phyloP scores from a whole-genome alignment of 1,139 yeast genomes.

The Taiozyma sp. region DNA sequence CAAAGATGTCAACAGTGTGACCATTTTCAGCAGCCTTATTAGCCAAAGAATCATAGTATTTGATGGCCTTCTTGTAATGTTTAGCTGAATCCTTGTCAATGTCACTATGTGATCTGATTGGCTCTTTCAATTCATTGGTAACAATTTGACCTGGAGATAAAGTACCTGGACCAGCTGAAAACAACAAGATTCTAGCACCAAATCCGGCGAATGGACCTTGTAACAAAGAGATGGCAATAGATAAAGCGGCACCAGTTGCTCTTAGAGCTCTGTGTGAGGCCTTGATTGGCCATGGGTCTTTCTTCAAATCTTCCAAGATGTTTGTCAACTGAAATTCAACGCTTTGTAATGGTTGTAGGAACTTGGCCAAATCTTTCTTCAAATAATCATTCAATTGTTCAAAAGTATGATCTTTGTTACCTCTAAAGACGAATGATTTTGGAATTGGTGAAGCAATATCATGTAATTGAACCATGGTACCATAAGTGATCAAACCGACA shows the following conservation, averaged over 20 bases:
- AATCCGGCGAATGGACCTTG: constrained; percentile 86
- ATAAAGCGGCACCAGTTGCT: constrained; percentile 90
- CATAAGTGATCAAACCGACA: constrained; percentile 88
- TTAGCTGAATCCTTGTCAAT: constrained; percentile 87
- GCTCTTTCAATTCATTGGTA: constrained; percentile 87
- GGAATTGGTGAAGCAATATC: constrained; percentile 77
- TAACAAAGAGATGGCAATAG: constrained; percentile 76
- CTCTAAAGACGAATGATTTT: constrained; percentile 86
- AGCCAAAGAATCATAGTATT: constrained; percentile 78
- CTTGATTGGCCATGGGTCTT: constrained; percentile 92
- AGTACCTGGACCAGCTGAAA: constrained; percentile 95
- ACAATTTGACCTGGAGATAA: constrained; percentile 95
- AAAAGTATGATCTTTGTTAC: constrained; percentile 81
- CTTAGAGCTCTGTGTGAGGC: constrained; percentile 86
- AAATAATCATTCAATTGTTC: constrained; percentile 76
- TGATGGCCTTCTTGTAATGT: constrained; percentile 87
- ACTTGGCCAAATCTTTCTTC: constrained; percentile 39
- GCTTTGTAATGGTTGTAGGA: constrained; percentile 80
- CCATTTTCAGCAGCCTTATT: constrained; percentile 72
- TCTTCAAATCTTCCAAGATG: constrained; percentile 71
- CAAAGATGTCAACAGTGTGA: constrained; percentile 89
- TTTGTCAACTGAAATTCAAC: constrained; percentile 85
- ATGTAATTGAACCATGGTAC: constrained; percentile 93
- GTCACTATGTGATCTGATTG: constrained; percentile 95
- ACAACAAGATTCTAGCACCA: constrained; percentile 88